Evolutionary conservation across 108 stramenopile genomes (phyloP), one percentile per base, ranked within the genome.

Genomic region (Cyclotella baltica): DNA sequence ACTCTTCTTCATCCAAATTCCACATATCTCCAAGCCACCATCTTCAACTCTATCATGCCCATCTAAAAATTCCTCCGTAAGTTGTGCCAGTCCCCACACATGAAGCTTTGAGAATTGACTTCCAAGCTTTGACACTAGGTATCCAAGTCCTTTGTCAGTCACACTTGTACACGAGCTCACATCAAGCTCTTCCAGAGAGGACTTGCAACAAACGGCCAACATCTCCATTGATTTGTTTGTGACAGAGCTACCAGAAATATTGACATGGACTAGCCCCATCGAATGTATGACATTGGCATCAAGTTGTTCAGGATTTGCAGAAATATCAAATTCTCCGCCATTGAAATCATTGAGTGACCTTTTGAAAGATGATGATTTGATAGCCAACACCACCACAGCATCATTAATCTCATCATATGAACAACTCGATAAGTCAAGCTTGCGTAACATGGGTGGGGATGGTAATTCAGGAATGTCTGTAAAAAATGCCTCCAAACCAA

Each of bases 1-100:
- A 77, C 86, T 88, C 69, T 90, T 88, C 62, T 91, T 92, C 90
- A 95, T 95, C 94, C 94, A 95, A 0, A 88, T 87, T 4, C 94
- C 94, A 34, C 87, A 73, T 48, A 95, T 87, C 53, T 90, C 86
- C 25, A 95, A 67, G 0, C 75, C 86, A 23, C 81, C 79, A 34
- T 95, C 88, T 34, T 85, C 86, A 4, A 87, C 72, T 18, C 94
- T 81, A 57, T 75, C 71, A 75, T 95, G 94, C 13, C 94, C 94
- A 71, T 95, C 92, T 23, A 91, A 84, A 47, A 95, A 95, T 16
- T 88, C 88, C 16, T 91, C 92, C 10, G 86, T 85, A 13, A 95
- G 62, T 70, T 95, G 94, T 5, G 94, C 94, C 38, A 85, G 79
- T 28, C 94, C 94, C 94, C 94, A 95, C 4, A 91, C 80, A 22